A percentile compares a stretch with the other conserved stretches of the same genome.
phyloP scores from a whole-genome alignment of 2,329 filamentous ascomycete species.

The Arthrobotrys sphaeroides region DNA sequence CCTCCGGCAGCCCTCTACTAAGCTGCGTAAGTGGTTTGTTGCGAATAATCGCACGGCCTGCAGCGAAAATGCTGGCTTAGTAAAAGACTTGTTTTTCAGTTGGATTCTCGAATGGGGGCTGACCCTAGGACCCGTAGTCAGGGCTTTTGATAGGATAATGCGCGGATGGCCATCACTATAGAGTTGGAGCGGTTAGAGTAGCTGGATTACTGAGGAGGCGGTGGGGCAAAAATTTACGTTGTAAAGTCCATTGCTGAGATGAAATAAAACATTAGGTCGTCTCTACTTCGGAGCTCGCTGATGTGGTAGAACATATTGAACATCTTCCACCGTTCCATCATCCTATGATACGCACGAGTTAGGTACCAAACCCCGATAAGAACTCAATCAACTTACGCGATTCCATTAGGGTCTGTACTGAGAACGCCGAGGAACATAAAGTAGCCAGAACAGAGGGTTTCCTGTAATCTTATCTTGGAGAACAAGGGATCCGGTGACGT shows the following conservation, averaged over 20 bases:
- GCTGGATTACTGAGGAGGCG: neutral
- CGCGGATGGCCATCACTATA: slow-evolving; percentile 77
- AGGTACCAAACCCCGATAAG: neutral
- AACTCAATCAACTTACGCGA: slow-evolving; percentile 64
- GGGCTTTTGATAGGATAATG: slow-evolving; percentile 89
- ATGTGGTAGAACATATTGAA: slow-evolving; percentile 99
- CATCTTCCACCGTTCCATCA: slow-evolving; percentile 96
- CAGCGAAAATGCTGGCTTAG: neutral
- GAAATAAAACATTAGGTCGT: slow-evolving; percentile 88
- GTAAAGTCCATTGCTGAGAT: slow-evolving; percentile 93
- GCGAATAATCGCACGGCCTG: slow-evolving; percentile 57
- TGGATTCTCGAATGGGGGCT: too few relatives aligned
- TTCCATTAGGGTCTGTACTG: slow-evolving; percentile 81
- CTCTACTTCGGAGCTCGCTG: slow-evolving; percentile 86
- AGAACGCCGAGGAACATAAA: slow-evolving; percentile 81
- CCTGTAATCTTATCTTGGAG: slow-evolving; percentile 80
- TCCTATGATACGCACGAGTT: slow-evolving; percentile 60
- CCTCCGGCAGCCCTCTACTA: slow-evolving; percentile 61
- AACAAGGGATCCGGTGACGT: slow-evolving; percentile 90
- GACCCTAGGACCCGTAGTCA: slow-evolving; percentile 86
- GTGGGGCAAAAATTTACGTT: slow-evolving; percentile 65
- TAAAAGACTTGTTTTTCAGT: neutral
- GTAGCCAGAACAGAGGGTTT: slow-evolving; percentile 82
- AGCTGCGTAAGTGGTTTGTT: slow-evolving; percentile 57
- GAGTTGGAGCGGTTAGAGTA: neutral